Evolutionary conservation across 2,329 filamentous ascomycete species (phyloP).

Genomic region (Fusarium falciforme): DNA sequence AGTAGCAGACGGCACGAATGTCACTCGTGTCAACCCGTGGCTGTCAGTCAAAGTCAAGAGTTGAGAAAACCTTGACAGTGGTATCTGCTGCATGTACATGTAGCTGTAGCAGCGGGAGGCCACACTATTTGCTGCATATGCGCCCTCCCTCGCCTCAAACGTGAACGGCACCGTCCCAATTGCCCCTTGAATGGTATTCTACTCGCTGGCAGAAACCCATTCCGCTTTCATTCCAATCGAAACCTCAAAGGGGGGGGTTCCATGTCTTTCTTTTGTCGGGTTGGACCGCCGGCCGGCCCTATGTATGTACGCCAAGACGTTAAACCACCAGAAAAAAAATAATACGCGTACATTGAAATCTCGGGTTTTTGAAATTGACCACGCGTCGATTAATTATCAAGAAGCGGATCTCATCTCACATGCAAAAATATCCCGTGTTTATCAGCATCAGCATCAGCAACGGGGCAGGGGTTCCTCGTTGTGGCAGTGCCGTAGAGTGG

Average conservation of each 20-base stretch:
- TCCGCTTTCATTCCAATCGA: background rate
- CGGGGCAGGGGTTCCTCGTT: background rate
- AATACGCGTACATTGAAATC: background rate
- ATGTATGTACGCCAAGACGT: background rate
- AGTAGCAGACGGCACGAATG: background rate
- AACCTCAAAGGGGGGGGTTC: background rate
- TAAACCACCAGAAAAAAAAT: background rate
- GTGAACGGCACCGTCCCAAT: background rate
- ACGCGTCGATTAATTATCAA: background rate
- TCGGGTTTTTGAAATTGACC: background rate
- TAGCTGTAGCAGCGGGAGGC: background rate
- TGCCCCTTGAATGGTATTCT: background rate
- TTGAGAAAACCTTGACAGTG: background rate
- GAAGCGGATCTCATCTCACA: background rate
- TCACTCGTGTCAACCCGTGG: background rate
- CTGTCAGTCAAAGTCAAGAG: background rate
- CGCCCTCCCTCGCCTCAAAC: background rate
- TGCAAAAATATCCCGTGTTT: background rate
- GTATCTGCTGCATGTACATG: background rate
- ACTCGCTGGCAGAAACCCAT: background rate
- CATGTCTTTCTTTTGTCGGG: background rate
- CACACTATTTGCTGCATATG: background rate
- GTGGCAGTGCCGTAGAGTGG: background rate
- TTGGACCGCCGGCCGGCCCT: background rate
- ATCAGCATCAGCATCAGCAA: background rate